Evolutionary conservation across 2,329 filamentous ascomycete species (phyloP).

Genomic region (Colletotrichum graminicola): DNA sequence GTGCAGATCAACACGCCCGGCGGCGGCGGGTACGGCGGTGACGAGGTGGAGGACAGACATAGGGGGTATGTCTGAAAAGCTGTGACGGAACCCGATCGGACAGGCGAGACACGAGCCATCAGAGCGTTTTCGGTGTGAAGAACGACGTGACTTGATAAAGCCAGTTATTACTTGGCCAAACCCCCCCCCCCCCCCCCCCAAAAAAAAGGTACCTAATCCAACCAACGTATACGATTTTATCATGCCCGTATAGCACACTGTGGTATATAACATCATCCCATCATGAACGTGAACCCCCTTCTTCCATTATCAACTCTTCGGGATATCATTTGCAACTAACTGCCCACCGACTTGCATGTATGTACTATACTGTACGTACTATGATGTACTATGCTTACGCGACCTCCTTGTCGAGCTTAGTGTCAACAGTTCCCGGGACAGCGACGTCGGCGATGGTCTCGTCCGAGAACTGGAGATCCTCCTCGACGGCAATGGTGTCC

Average conservation of each 20-base stretch:
- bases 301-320: not conserved
- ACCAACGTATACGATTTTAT: not conserved
- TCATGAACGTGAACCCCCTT: constrained; percentile 5
- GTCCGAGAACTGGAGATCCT: constrained; percentile 87
- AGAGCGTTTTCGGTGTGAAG: not conserved
- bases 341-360: not conserved
- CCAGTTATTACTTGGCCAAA: not conserved
- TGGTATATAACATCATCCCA: constrained; percentile 23
- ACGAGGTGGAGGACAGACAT: constrained; percentile 30
- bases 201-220: not conserved
- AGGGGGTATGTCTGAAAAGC: constrained; percentile 26
- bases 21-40: constrained; percentile 48
- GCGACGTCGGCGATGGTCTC: constrained; percentile 81
- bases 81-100: not conserved
- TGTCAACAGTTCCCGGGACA: constrained; percentile 43
- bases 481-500: constrained; percentile 83
- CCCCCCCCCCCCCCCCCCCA: too few species aligned
- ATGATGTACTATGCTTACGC: not conserved
- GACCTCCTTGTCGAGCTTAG: constrained; percentile 25
- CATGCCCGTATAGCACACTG: not conserved
- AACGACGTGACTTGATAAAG: not conserved
- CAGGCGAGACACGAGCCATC: not conserved
- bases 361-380: not conserved
- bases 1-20: constrained; percentile 53
- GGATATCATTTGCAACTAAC: constrained; percentile 20